phyloP scores from a whole-genome alignment of 2,329 filamentous ascomycete species.

The Aureobasidium sp. region DNA sequence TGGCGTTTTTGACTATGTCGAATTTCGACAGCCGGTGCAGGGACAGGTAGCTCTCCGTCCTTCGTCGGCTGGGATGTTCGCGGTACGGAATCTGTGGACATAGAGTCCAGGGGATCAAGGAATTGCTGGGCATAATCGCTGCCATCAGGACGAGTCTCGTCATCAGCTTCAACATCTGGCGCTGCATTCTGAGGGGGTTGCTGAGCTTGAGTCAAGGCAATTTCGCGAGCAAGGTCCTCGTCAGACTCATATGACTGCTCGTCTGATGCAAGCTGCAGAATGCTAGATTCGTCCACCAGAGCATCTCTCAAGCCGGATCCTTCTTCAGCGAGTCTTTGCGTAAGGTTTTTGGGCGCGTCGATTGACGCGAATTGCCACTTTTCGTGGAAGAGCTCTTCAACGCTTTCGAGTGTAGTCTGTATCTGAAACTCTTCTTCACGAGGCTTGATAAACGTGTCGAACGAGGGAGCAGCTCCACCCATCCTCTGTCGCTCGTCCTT shows the following conservation, averaged over 20 bases:
- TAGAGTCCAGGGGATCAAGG: conserved; percentile 16
- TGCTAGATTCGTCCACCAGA: conserved; percentile 59
- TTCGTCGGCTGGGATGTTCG: background rate
- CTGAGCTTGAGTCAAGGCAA: conserved; percentile 26
- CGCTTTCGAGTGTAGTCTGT: conserved; percentile 73
- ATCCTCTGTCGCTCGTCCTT: conserved; percentile 52
- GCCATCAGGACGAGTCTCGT: conserved; percentile 16
- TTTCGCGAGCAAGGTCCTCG: conserved; percentile 34
- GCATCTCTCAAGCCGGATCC: conserved; percentile 22
- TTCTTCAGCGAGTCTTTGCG: background rate
- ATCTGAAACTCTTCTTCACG: conserved; percentile 45
- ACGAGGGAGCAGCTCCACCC: conserved; percentile 40
- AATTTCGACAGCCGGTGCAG: background rate
- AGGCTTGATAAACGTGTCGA: conserved; percentile 57
- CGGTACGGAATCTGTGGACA: background rate
- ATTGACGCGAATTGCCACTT: conserved; percentile 39
- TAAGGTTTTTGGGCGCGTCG: background rate
- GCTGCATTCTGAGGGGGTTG: conserved; percentile 15
- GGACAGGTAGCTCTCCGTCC: background rate
- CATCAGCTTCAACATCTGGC: conserved; percentile 1
- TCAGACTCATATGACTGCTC: conserved; percentile 37
- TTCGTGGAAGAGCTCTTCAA: conserved; percentile 76
- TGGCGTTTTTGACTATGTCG: background rate
- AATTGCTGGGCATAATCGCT: conserved; percentile 11
- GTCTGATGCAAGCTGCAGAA: conserved; percentile 42